phyloP scores from a whole-genome alignment of 306 rosid genomes.

The Lagenaria siceraria region DNA sequence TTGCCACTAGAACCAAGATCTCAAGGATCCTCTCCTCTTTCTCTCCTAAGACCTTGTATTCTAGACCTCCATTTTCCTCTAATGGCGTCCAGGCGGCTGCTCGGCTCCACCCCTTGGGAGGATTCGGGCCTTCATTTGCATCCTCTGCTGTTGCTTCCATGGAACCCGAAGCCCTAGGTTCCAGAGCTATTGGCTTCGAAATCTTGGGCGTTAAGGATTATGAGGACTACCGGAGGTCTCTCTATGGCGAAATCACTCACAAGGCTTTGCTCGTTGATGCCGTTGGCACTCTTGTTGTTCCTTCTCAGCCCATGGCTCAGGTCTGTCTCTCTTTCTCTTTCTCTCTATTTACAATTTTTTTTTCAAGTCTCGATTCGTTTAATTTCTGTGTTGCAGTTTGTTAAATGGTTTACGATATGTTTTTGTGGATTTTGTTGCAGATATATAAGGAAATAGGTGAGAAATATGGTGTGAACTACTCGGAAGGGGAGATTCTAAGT shows the following conservation, averaged over 20 bases:
- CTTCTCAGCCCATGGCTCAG: constrained; percentile 98
- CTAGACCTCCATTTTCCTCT: constrained; percentile 10
- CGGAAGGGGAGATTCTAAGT: constrained; percentile 72
- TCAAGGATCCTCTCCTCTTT: constrained; percentile 9
- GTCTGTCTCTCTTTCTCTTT: constrained; percentile 17
- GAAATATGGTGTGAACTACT: constrained; percentile 77
- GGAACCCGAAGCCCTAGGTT: constrained; percentile 17
- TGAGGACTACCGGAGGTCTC: constrained; percentile 67
- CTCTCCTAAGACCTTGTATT: constrained; percentile 6
- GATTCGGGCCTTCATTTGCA: not conserved
- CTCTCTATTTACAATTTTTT: not conserved
- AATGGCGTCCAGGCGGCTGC: not conserved
- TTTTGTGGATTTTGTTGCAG: constrained; percentile 19
- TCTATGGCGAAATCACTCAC: constrained; percentile 78
- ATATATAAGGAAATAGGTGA: constrained; percentile 74
- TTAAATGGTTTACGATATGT: not conserved
- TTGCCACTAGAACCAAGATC: constrained; percentile 31
- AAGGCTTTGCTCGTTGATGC: constrained; percentile 91
- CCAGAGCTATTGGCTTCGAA: constrained; percentile 23
- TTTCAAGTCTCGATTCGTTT: not conserved
- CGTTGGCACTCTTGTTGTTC: constrained; percentile 84
- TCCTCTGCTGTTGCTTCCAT: constrained; percentile 25
- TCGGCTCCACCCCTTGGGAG: not conserved
- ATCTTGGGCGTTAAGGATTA: constrained; percentile 57
- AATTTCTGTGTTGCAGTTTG: not conserved